Base-by-base conservation (phyloP, 495 filamentous ascomycete genomes). In the Podospora fimiseda region DNA sequence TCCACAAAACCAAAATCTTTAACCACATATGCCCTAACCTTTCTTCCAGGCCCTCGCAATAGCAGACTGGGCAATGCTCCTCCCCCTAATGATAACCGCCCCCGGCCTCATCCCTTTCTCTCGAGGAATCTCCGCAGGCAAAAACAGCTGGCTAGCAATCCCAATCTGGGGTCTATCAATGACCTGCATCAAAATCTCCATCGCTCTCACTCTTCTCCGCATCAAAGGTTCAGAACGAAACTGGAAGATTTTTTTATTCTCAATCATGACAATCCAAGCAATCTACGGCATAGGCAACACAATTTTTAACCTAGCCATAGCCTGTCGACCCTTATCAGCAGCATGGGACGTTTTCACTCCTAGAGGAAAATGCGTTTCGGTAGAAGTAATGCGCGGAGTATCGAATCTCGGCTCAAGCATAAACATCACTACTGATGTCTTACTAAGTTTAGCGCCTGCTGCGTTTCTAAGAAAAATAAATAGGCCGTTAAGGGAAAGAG, bases 211-310 rank as follows among this genome's bases (percentile, higher is more conserved):
- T 0, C 52, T 65, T 7, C 55, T 65, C 1, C 62, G 62, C n/a
- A 62, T 65, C 51, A 56, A 58, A 18, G 48, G 47, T 22, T 55
- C 51, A 18, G 36, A 80, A 78, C 52, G 72, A 8, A 36, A 48
- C 1, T 65, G 62, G 62, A 52, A 65, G 37, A 64, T 86, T 46
- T 81, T 76, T 5, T 70, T 86, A 42, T 82, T 76, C 66, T 70
- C 69, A 43, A 62, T 67, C 36, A 68, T 70, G 2, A 74, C 72
- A 1, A 59, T 85, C 9, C 77, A 78, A 53, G 65, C 66, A 15
- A 76, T 83, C 52, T 85, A 86, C 60, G 77, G 77, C 30, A 67
- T 76, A 58, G 51, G 53, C 36, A 65, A 65, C 53, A 43, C 50
- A 1, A 24, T 60, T 15, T 65, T 65, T 47, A 54, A 62, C 48